Evolutionary conservation across 2,329 filamentous ascomycete species (phyloP).

Genomic region (Aspergillus versicolor): DNA sequence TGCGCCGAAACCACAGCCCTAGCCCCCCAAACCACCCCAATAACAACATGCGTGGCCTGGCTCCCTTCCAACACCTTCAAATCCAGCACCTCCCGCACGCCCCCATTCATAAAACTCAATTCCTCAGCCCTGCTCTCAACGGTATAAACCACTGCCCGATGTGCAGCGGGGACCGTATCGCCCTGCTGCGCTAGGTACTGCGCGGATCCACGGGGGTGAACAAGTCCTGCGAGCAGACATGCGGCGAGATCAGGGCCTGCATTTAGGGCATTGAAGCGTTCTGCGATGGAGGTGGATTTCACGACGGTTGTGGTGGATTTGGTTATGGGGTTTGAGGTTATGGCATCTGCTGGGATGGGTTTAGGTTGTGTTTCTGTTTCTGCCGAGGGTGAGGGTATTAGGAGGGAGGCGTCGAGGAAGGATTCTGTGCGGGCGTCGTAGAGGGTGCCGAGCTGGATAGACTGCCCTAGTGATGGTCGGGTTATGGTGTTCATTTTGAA

Average conservation of each 20-base stretch:
- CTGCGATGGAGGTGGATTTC: background rate
- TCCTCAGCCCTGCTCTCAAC: background rate
- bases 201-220: background rate
- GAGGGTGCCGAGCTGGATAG: background rate
- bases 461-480: background rate
- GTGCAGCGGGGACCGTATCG: background rate
- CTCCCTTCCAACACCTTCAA: background rate
- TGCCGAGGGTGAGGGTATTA: too few relatives aligned
- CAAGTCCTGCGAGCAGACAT: background rate
- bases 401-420: background rate
- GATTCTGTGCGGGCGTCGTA: slow-evolving; percentile 6
- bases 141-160: background rate
- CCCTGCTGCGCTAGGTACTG: slow-evolving; percentile 1
- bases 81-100: background rate
- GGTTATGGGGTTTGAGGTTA: background rate
- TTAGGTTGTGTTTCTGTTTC: too few relatives aligned
- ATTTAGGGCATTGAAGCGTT: background rate
- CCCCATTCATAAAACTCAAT: background rate
- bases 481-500: slow-evolving; percentile 3
- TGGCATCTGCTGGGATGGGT: background rate
- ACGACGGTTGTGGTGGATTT: background rate
- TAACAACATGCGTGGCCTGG: slow-evolving; percentile 5
- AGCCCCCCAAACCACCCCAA: slow-evolving; percentile 3
- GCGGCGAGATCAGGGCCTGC: background rate
- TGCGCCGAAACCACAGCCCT: background rate